Evolutionary conservation across 106 monocot genomes (phyloP).

Genomic region (Apostasia ramifera): DNA sequence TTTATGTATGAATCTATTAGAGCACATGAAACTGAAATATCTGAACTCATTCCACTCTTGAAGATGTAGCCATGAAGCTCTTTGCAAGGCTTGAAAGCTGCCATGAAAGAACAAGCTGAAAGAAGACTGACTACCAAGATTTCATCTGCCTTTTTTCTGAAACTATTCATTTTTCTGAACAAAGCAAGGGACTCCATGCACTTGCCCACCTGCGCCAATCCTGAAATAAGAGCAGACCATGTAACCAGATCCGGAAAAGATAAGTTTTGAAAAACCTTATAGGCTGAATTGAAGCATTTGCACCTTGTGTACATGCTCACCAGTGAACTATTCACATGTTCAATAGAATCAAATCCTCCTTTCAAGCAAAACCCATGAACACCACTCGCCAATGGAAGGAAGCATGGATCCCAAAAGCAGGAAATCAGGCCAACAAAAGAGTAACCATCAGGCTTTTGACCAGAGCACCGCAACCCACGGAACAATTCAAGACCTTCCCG

Average conservation of each 20-base stretch:
- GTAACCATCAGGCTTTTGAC: constrained; percentile 44
- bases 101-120: constrained; percentile 41
- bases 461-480: constrained; percentile 21
- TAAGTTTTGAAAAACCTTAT: constrained; percentile 23
- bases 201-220: constrained; percentile 28
- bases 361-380: constrained; percentile 60
- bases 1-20: constrained; percentile 55
- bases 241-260: constrained; percentile 44
- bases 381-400: constrained; percentile 19
- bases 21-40: constrained; percentile 34
- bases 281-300: constrained; percentile 24
- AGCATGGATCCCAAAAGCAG: constrained; percentile 23
- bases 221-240: constrained; percentile 65
- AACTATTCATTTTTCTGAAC: constrained; percentile 37
- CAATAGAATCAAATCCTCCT: constrained; percentile 30
- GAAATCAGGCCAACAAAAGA: constrained; percentile 51
- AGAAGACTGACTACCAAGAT: constrained; percentile 42
- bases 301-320: constrained; percentile 65
- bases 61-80: constrained; percentile 41
- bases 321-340: constrained; percentile 43
- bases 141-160: constrained; percentile 25
- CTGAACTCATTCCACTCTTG: constrained; percentile 14
- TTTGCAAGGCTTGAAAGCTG: constrained; percentile 17
- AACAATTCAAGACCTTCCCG: constrained; percentile 38
- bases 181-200: constrained; percentile 23